phyloP scores from a whole-genome alignment of 768 basidiomycete genomes.

The Russula dissimulans region DNA sequence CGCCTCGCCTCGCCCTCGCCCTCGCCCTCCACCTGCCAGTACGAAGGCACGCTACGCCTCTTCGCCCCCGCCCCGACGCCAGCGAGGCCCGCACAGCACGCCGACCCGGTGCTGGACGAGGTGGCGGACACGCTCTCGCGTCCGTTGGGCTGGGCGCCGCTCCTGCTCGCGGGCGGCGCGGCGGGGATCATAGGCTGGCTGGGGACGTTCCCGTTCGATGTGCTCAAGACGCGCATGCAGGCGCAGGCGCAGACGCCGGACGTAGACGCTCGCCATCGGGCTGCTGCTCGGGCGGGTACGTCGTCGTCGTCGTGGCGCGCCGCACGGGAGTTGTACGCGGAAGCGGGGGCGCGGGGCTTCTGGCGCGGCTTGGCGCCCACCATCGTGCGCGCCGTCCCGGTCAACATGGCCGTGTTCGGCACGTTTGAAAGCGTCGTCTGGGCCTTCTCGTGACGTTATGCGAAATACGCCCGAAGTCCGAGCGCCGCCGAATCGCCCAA shows the following conservation, averaged over 20 bases:
- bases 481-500: not conserved
- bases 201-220: constrained; percentile 79
- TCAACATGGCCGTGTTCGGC: constrained; percentile 77
- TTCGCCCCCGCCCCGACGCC: constrained; percentile 25
- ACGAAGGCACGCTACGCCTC: constrained; percentile 53
- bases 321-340: constrained; percentile 49
- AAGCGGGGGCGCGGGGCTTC: constrained; percentile 51
- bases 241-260: constrained; percentile 25
- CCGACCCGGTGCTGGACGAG: not conserved
- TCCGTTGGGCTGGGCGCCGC: constrained; percentile 36
- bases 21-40: constrained; percentile 29
- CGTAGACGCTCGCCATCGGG: too few relatives aligned
- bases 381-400: constrained; percentile 72
- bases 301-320: constrained; percentile 34
- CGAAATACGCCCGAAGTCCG: too few relatives aligned
- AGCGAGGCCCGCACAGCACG: constrained; percentile 1
- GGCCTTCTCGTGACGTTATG: constrained; percentile 22
- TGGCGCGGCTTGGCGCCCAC: constrained; percentile 74
- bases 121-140: constrained; percentile 17
- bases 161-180: constrained; percentile 65
- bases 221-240: constrained; percentile 86
- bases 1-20: too few relatives aligned
- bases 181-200: constrained; percentile 76
- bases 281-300: too few relatives aligned
- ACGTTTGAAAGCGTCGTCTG: constrained; percentile 58